These are phyloP conservation scores for Poa annua DNA, from an alignment of 176 grass and related monocot genomes.

Conservation along the genomic window DNA sequence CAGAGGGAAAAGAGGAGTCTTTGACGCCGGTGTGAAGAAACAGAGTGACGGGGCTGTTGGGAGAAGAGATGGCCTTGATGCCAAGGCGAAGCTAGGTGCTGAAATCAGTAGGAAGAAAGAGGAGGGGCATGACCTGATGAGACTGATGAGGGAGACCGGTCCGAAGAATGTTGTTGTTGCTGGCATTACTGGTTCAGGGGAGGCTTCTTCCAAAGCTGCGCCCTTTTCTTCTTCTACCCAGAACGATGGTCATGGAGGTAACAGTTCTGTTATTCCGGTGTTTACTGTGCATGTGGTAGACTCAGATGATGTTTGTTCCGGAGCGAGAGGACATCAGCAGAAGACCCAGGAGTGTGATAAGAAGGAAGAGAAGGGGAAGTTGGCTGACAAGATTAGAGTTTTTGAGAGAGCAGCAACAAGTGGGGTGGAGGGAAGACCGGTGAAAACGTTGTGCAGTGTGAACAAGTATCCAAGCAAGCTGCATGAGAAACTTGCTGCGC, in stretches of 20 bases:
- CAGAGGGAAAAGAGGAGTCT: constrained; percentile 37
- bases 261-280: constrained; percentile 50
- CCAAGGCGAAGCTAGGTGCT: constrained; percentile 30
- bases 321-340: constrained; percentile 25
- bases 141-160: constrained; percentile 23
- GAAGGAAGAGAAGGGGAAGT: constrained; percentile 47
- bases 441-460: constrained; percentile 29
- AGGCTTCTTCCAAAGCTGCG: constrained; percentile 18
- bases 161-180: background rate
- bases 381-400: constrained; percentile 74
- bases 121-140: constrained; percentile 24
- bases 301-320: constrained; percentile 37
- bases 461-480: constrained; percentile 82
- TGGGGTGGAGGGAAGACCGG: constrained; percentile 36
- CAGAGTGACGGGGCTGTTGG: constrained; percentile 29
- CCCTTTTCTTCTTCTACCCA: constrained; percentile 26
- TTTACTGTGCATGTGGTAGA: constrained; percentile 66
- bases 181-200: constrained; percentile 16
- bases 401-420: constrained; percentile 61
- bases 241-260: constrained; percentile 39
- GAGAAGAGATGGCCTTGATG: constrained; percentile 18
- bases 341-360: constrained; percentile 35
- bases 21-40: constrained; percentile 22
- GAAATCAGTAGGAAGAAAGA: constrained; percentile 48
- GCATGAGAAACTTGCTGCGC: constrained; percentile 76